A percentile compares a stretch with the other conserved stretches of the same genome.
Evolutionary conservation across 257 asterid species (phyloP).

Genomic region (Fraxinus quadrangulata): DNA sequence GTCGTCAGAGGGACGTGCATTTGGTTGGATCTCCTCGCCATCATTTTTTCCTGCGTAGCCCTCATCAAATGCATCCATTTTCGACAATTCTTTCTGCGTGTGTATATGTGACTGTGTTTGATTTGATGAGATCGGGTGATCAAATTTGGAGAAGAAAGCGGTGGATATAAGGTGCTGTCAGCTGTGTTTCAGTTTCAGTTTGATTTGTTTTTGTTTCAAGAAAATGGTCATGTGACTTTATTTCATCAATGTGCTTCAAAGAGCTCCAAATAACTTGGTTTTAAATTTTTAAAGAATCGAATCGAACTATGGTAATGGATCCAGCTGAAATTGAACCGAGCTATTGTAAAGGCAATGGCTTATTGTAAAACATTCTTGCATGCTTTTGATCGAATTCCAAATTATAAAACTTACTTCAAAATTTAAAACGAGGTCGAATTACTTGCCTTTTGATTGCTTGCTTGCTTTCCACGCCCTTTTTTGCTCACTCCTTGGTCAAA

Average conservation of each 20-base stretch:
- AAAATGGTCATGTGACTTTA: neutral
- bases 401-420: too few species aligned
- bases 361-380: too few species aligned
- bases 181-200: neutral
- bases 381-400: too few species aligned
- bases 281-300: too few species aligned
- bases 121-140: constrained; percentile 23
- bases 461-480: too few species aligned
- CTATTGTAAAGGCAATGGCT: too few species aligned
- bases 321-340: too few species aligned
- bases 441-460: too few species aligned
- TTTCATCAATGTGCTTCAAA: neutral
- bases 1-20: constrained; percentile 34
- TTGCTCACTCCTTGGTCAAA: too few species aligned
- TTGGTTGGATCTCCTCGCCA: constrained; percentile 42
- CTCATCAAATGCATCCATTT: constrained; percentile 64
- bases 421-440: too few species aligned
- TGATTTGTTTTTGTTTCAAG: neutral
- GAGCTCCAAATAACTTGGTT: too few species aligned
- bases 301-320: too few species aligned
- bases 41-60: constrained; percentile 33
- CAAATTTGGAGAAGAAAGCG: constrained; percentile 32
- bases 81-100: neutral
- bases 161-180: neutral
- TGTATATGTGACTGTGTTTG: neutral